Base-by-base conservation (phyloP, 2,329 filamentous ascomycete species). In the Talaromyces rugulosus region DNA sequence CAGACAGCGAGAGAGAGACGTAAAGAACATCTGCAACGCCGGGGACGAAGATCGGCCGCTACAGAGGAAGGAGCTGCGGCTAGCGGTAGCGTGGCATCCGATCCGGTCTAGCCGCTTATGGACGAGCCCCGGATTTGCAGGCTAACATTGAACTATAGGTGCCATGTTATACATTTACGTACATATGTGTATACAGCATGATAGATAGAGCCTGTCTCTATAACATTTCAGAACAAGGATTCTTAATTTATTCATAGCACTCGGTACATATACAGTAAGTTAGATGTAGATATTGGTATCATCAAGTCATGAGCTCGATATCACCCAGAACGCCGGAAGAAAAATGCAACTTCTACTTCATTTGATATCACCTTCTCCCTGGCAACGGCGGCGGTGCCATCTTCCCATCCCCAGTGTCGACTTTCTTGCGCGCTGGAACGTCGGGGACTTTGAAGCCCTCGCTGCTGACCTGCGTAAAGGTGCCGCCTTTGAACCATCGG, bases 401-500 rank as follows among this genome's bases (percentile, higher is more conserved):
- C 73, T 87, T 88, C 50, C 81, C 80, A 57, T 81, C 79, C 0
- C 86, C 87, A 0, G 83, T 88, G 71, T 90, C 85, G 30, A 87
- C 79, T 76, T 87, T 92, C 81, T 97, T 97, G 59, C 79, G 83
- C 30, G 85, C 79, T 16, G 91, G 92, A 66, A 94, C 73, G 2
- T 83, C 83, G 16, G 94, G 92, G 44, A 96, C 89, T 76, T 93
- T 96, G 83, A 97, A 96, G 0, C 86, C 89, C 11, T 82, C 86
- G 57, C 82, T 83, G 64, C 65, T 71, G 61, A 96, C 85, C 75
- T 97, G 93, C 8, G 95, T 97, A 72, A 99, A 99, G 0, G 91
- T 93, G n/a, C 95, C 95, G 54, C 92, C 91, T 77, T 95, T 96
- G 81, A 99, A 99, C 89, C 92, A 99, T 42, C 92, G 83, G 73